phyloP scores from a whole-genome alignment of 2,329 filamentous ascomycete species.

The Fusarium armeniacum region DNA sequence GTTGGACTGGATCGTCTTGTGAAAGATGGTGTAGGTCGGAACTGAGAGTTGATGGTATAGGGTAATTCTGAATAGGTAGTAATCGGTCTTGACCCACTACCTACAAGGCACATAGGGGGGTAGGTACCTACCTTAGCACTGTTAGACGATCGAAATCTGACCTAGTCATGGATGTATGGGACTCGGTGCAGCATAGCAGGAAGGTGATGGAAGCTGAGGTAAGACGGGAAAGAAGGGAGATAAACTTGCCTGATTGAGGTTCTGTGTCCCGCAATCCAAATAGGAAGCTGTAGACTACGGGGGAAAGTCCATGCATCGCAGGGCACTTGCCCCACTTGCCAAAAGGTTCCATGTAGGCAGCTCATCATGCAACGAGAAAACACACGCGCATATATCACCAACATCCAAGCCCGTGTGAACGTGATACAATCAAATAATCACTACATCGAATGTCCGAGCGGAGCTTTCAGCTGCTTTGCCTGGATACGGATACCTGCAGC shows the following conservation, averaged over 20 bases:
- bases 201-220: neutral
- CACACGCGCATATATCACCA: conserved; percentile 9
- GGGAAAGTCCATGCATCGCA: neutral
- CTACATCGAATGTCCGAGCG: conserved; percentile 8
- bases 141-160: neutral
- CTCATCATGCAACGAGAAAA: conserved; percentile 2
- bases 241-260: neutral
- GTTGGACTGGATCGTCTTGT: neutral
- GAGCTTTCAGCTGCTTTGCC: neutral
- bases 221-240: neutral
- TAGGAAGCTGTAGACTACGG: neutral
- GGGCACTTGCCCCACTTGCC: neutral
- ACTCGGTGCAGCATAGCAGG: neutral
- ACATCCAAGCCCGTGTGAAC: conserved; percentile 4
- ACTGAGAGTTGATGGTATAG: neutral
- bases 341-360: neutral
- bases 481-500: conserved; percentile 4
- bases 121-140: no score
- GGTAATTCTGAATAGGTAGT: neutral
- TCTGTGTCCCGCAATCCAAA: neutral
- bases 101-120: no score
- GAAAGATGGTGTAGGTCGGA: neutral
- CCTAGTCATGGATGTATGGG: neutral
- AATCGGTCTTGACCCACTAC: no score
- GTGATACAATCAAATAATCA: neutral